Evolutionary conservation across 352 stramenopile genomes (phyloP).

Genomic region (Globisporangium yorkense): DNA sequence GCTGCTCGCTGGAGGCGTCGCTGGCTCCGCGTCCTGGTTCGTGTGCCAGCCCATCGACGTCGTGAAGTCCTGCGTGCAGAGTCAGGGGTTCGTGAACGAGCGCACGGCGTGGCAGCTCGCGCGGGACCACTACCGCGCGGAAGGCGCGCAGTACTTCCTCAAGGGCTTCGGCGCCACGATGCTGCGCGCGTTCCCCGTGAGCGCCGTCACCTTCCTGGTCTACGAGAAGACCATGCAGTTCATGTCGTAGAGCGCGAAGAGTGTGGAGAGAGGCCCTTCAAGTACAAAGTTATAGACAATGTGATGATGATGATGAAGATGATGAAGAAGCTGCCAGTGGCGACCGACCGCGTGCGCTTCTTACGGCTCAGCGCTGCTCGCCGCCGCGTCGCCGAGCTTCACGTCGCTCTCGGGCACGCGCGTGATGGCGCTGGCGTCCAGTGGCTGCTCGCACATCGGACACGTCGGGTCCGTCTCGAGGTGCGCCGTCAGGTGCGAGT

Average conservation of each 20-base stretch:
- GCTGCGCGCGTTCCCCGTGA: constrained; percentile 77
- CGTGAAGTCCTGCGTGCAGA: constrained; percentile 88
- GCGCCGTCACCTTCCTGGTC: constrained; percentile 79
- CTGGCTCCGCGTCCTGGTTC: constrained; percentile 74
- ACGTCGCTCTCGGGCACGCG: constrained; percentile 40
- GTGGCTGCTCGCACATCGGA: constrained; percentile 69
- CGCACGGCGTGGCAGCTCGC: constrained; percentile 40
- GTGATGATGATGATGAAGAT: constrained; percentile 1
- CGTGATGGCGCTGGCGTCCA: constrained; percentile 25
- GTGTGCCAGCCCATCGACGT: constrained; percentile 85
- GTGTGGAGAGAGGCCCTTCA: background rate
- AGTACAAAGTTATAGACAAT: constrained; percentile 6
- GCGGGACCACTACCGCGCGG: constrained; percentile 32
- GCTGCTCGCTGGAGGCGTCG: constrained; percentile 68
- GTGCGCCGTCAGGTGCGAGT: constrained; percentile 84
- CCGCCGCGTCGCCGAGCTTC: constrained; percentile 23
- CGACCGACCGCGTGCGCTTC: background rate
- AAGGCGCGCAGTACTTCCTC: constrained; percentile 67
- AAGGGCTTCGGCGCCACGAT: constrained; percentile 80
- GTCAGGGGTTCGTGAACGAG: constrained; percentile 40
- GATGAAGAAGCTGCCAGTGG: constrained; percentile 2
- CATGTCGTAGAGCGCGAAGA: constrained; percentile 34
- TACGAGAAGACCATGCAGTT: constrained; percentile 84
- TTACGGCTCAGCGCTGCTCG: constrained; percentile 3
- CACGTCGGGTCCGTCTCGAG: constrained; percentile 63